Evolutionary conservation across 2,329 filamentous ascomycete genomes (phyloP), one percentile per base, ranked within the genome.

Genomic region (Apiospora koreana): DNA sequence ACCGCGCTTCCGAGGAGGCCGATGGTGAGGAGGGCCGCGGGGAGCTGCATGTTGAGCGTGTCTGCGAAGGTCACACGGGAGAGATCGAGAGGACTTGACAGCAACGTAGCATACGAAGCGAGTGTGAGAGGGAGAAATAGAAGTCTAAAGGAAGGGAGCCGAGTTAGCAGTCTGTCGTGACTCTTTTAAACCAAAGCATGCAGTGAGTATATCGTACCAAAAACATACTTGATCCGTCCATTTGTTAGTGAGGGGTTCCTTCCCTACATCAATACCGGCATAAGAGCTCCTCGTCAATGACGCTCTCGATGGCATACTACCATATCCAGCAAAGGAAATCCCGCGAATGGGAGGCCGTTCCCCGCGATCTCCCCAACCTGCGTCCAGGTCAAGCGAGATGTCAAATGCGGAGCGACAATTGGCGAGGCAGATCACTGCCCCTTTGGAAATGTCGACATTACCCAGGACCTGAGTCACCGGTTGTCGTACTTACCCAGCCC

Each of bases 61-160:
- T n/a, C 18, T 9, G 25, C 1, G 16, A 14, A n/a, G 3, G 31
- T 12, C 0, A 18, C 3, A 21, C 7, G 50, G 0, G 16, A 7
- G 16, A 35, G 28, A 3, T 16, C 1, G 7, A 35, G 28, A 58
- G 7, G 14, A 12, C 14, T 2, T n/a, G 16, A 5, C 7, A 35
- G 50, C 28, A 58, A 58, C 2, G 16, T 10, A 21, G 16, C 16
- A 6, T 9, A 10, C 2, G 28, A 58, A 18, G 7, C 2, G 25
- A 21, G 16, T 3, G 8, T 35, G 7, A 25, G 1, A 2, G 46
- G n/a, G 9, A 50, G 41, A 43, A 16, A 43, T 16, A 43, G 1
- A 43, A 43, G 41, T 12, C 14, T 12, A 43, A 43, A 43, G 16
- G 3, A 18, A 18, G 8, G 18, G 16, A 21, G 43, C 9, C 21